phyloP scores from a whole-genome alignment of 1,139 yeast genomes.

The Eremothecium coryli region DNA sequence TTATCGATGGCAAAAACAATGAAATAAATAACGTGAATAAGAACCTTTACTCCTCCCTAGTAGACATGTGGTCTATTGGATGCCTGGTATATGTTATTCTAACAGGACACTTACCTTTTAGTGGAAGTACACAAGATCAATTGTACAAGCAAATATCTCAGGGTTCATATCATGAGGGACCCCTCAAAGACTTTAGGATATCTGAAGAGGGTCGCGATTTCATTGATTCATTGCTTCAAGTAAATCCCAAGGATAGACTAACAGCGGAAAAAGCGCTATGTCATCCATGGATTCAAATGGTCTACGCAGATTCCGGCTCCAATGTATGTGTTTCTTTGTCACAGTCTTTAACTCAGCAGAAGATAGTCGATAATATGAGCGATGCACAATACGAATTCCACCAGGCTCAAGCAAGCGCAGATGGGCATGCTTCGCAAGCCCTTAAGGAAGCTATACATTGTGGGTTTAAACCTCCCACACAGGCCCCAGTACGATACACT shows the following conservation, averaged over 20 bases:
- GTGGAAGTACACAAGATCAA: conserved; percentile 83
- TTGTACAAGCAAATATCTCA: conserved; percentile 63
- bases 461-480: conserved; percentile 32
- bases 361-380: conserved; percentile 42
- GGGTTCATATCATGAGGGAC: conserved; percentile 76
- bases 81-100: conserved; percentile 82
- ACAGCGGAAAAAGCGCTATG: conserved; percentile 63
- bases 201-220: conserved; percentile 62
- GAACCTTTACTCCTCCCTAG: conserved; percentile 67
- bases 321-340: conserved; percentile 50
- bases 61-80: conserved; percentile 95
- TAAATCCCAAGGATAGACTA: conserved; percentile 60
- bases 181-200: conserved; percentile 58
- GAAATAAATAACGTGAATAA: conserved; percentile 21
- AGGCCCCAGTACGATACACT: conserved; percentile 26
- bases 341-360: conserved; percentile 63
- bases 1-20: conserved; percentile 56
- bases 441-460: conserved; percentile 21
- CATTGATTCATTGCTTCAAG: conserved; percentile 57
- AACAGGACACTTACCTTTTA: conserved; percentile 89
- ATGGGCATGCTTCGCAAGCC: conserved; percentile 39
- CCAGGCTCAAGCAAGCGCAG: conserved; percentile 37
- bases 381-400: conserved; percentile 27
- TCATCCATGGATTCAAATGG: conserved; percentile 45
- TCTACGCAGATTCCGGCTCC: conserved; percentile 4